Conservation (phyloP, 2,329 filamentous ascomycete genomes). For the Juglanconis sp. region DNA sequence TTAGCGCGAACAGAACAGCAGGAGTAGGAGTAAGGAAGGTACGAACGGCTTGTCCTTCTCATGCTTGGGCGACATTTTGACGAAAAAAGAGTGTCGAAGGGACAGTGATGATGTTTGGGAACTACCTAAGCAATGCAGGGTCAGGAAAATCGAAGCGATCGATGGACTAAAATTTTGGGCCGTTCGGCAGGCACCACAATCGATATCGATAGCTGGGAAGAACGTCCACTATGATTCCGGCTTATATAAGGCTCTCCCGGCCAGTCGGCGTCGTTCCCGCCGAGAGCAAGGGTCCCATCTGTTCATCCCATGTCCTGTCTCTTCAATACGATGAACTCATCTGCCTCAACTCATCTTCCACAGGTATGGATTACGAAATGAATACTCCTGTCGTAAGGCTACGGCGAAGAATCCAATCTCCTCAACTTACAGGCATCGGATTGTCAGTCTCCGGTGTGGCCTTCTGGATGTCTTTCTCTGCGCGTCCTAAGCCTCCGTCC, state of each 20-base stretch:
- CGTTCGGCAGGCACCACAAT: neutral
- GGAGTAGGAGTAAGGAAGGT: too few species aligned
- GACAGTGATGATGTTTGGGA: neutral
- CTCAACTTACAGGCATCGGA: too few species aligned
- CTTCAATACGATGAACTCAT: too few species aligned
- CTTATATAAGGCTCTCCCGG: neutral
- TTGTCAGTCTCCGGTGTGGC: too few species aligned
- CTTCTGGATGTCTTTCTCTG: too few species aligned
- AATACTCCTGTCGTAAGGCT: too few species aligned
- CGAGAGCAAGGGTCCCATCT: neutral
- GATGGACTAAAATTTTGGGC: constrained; percentile 3
- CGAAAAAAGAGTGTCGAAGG: neutral
- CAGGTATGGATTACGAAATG: too few species aligned
- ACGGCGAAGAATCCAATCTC: too few species aligned
- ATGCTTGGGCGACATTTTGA: constrained; percentile 78
- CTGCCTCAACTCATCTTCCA: too few species aligned
- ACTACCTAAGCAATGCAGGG: neutral
- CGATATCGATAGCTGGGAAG: neutral
- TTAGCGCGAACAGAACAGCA: neutral
- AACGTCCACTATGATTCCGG: neutral
- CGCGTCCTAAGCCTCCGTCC: too few species aligned
- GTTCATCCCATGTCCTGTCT: neutral
- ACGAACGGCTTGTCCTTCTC: constrained; percentile 73
- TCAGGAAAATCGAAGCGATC: neutral
- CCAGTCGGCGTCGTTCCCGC: constrained; percentile 7